Base-by-base conservation (phyloP, 768 basidiomycete genomes). In the Melanogaster broomeanus region DNA sequence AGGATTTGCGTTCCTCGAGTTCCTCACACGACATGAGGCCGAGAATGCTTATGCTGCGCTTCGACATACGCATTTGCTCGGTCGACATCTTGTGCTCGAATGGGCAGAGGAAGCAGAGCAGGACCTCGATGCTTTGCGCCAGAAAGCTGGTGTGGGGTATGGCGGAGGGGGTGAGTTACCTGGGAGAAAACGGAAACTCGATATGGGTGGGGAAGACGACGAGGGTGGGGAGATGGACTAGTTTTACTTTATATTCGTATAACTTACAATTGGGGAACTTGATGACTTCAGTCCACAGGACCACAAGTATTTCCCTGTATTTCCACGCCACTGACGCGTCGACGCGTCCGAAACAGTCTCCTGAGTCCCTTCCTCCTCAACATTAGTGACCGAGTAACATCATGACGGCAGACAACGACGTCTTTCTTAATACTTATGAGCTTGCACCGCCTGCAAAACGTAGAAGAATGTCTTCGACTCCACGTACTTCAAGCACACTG, bases 1-100 rank as follows among this genome's bases (percentile, higher is more conserved):
- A 28, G 97, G 97, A 4, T 99, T 98, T 67, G 97, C 94, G 2
- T 99, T 98, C 74, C 77, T 98, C 61, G 95, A 99, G 58, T 98
- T 98, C 66, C 80, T 90, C 18, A 87, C 92, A 2, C 81, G 90
- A 16, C 84, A 85, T 43, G 96, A 99, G 62, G 96, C 96, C 2
- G 88, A 93, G 67, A 87, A 87, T 38, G 96, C 93, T 0, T 93
- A 87, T 68, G 82, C 81, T 24, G 85, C 92, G 11, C 80, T 99
- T 21, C 82, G 84, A 58, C 94, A 98, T 70, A 97, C 95, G 0
- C 97, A 98, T 77, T 84, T 98, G 60, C 84, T 99, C 19, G 96
- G 97, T 9, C 75, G 97, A 31, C 97, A 99, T 78, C 73, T 99
- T 39, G 93, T 98, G 4, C 74, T 99, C 38, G 87, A 98, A 67